A percentile compares a stretch with the other conserved stretches of the same genome.
Conservation (phyloP, 2,329 filamentous ascomycete genomes). For the Ciborinia camelliae region DNA sequence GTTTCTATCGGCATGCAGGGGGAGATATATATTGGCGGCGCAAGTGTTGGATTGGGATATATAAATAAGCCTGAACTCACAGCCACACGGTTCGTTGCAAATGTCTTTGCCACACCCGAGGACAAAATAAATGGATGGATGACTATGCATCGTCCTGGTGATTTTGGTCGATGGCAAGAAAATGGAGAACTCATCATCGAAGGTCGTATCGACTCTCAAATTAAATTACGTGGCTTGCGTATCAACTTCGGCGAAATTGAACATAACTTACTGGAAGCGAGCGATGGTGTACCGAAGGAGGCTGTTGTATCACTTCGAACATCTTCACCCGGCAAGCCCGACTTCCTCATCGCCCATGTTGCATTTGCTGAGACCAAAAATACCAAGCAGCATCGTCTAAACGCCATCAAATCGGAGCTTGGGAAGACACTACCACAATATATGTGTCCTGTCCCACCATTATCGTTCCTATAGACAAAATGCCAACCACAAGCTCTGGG, state of each 20-base stretch:
- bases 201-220: background rate
- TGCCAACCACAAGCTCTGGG: no score
- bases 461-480: no score
- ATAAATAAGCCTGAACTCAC: conserved; percentile 30
- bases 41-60: conserved; percentile 40
- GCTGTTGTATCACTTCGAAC: no score
- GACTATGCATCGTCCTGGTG: background rate
- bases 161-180: background rate
- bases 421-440: no score
- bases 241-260: background rate
- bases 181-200: background rate
- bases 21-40: conserved; percentile 43
- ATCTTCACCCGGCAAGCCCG: no score
- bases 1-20: conserved; percentile 43
- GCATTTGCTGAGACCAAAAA: no score
- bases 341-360: no score
- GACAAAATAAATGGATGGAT: no score
- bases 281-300: background rate
- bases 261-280: background rate
- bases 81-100: background rate
- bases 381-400: no score
- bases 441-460: no score
- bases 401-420: no score
- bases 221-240: background rate
- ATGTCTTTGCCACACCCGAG: background rate